Conservation (phyloP, 2,329 filamentous ascomycete genomes). For the Akanthomyces muscarius region DNA sequence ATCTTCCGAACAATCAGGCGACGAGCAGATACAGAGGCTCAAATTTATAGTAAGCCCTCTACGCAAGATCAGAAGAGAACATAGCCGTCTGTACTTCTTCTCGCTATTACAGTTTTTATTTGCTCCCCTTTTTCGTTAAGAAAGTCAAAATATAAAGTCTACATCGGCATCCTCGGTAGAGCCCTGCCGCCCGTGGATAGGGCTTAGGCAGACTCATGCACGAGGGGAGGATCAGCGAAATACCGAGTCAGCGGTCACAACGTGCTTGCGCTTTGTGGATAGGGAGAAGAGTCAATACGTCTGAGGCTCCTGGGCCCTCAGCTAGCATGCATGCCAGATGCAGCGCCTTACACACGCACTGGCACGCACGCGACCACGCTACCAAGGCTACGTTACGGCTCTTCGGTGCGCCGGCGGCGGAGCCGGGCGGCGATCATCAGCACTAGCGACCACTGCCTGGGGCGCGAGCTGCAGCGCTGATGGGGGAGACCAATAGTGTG, state of each 20-base stretch:
- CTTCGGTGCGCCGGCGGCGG: not conserved
- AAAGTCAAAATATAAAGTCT: too few relatives aligned
- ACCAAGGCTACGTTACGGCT: not conserved
- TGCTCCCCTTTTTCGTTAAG: too few relatives aligned
- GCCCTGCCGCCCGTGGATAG: too few relatives aligned
- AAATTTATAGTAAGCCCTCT: too few relatives aligned
- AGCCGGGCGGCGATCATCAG: slow-evolving; percentile 1
- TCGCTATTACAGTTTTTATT: too few relatives aligned
- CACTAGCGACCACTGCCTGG: not conserved
- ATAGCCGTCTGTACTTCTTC: too few relatives aligned
- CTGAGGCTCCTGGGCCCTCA: not conserved
- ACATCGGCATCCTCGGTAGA: too few relatives aligned
- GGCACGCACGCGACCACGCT: not conserved
- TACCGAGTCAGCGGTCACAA: not conserved
- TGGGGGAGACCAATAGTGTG: not conserved
- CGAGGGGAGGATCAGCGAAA: not conserved
- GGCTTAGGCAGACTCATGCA: not conserved
- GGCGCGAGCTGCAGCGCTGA: not conserved
- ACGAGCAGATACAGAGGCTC: too few relatives aligned
- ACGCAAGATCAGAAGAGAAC: too few relatives aligned
- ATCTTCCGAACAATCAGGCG: too few relatives aligned
- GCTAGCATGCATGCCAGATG: not conserved
- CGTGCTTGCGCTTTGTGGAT: not conserved
- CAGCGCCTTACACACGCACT: not conserved
- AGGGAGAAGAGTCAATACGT: not conserved